Percentiles rank a stretch among this genome's conserved stretches.
Evolutionary conservation across 805 yeast genomes (phyloP).

Genomic region (Sungouiozyma intestinalis): DNA sequence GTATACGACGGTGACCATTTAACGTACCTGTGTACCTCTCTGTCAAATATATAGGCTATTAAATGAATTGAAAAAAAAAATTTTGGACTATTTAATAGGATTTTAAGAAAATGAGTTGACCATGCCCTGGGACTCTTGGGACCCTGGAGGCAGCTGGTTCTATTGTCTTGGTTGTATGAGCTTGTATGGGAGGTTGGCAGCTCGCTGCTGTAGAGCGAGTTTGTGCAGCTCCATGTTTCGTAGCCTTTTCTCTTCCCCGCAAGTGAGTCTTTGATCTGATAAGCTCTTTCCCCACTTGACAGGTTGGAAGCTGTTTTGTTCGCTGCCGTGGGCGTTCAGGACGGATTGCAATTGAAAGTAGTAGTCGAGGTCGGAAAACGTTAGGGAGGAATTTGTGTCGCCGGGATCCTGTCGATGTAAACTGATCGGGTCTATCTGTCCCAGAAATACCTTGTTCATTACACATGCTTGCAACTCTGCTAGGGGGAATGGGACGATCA

Average conservation of each 20-base stretch:
- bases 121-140: no score
- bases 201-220: constrained; percentile 11
- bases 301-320: constrained; percentile 15
- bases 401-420: constrained; percentile 5
- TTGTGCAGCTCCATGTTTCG: constrained; percentile 13
- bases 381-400: background rate
- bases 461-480: constrained; percentile 58
- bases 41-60: background rate
- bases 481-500: constrained; percentile 51
- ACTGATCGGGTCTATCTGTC: constrained; percentile 41
- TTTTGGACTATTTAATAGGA: background rate
- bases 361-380: constrained; percentile 17
- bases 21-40: background rate
- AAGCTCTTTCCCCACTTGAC: constrained; percentile 16
- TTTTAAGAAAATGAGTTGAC: background rate
- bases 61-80: background rate
- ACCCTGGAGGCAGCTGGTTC: no score
- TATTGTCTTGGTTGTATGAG: constrained; percentile 4
- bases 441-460: constrained; percentile 51
- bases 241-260: constrained; percentile 12
- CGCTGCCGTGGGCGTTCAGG: constrained; percentile 10
- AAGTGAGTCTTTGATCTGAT: constrained; percentile 9
- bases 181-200: constrained; percentile 12
- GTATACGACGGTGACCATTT: no score
- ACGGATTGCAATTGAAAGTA: constrained; percentile 16